Base-by-base conservation (phyloP, 1,284 basidiomycete genomes). In the Lentinus polychrous region DNA sequence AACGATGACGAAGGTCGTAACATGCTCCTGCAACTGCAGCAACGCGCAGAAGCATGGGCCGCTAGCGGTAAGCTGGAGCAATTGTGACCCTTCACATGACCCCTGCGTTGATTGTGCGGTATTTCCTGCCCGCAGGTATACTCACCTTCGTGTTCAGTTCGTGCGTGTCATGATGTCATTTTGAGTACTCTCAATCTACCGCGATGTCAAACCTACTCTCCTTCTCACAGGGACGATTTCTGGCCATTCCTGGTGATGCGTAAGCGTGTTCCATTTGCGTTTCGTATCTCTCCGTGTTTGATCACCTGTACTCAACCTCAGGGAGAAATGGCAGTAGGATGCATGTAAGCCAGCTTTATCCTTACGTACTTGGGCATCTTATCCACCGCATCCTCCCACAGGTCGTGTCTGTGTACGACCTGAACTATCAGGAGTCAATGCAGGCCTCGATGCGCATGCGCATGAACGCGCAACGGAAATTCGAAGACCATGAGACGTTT, bases 21-120 rank as follows among this genome's bases (percentile, higher is more conserved):
- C 27, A 75, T 93, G 64, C 68, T 94, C 8, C 69, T 91, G 53
- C 89, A 91, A 60, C 72, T 93, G 14, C 91, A 93, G 61, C 88
- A 90, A 59, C 76, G 82, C 41, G 91, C 89, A 3, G 91, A 93
- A 62, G 69, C 81, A 8, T 94, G 91, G 90, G 82, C 86, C 1
- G 84, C 86, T 10, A 81, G 83, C 65, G 74, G 89, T 86, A 56
- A 56, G 77, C 45, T 27, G 14, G 14, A 41, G 35, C 31, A 39
- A 52, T 12, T 49, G 15, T 15, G 1, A 27, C 11, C 14, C 11
- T n/a, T 8, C 43, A 32, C 27, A 10, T 8, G 23, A 32, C 22
- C 22, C 8, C 31, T 43, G 15, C 22, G 10, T n/a, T 46, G 23
- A 46, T 42, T 31, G 31, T 18, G 14, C 8, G 10, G 20, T 8